Evolutionary conservation across 1,139 yeast species (phyloP).

Genomic region (Saccharomycopsis hybrid): DNA sequence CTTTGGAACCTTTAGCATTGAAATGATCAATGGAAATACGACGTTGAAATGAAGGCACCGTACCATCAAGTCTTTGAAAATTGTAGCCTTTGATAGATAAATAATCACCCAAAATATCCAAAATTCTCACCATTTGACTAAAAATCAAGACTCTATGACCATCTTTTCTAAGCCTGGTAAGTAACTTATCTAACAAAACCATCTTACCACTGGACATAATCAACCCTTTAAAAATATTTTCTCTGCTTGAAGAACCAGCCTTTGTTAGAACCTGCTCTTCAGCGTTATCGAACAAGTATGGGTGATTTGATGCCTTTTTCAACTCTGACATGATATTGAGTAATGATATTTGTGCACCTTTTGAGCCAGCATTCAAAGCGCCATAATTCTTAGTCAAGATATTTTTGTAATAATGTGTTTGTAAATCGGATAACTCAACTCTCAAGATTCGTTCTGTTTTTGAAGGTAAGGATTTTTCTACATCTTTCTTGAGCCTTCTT

Average conservation of each 20-base stretch:
- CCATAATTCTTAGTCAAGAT: slow-evolving; percentile 85
- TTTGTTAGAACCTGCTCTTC: slow-evolving; percentile 74
- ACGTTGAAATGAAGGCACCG: slow-evolving; percentile 90
- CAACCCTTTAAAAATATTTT: slow-evolving; percentile 78
- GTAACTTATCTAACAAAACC: slow-evolving; percentile 87
- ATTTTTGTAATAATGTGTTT: slow-evolving; percentile 91
- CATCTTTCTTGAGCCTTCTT: slow-evolving; percentile 92
- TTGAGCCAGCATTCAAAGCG: slow-evolving; percentile 84
- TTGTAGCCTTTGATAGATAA: slow-evolving; percentile 81
- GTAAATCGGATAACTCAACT: slow-evolving; percentile 91
- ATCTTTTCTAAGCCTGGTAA: slow-evolving; percentile 78
- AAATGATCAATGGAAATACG: slow-evolving; percentile 94
- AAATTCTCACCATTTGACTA: slow-evolving; percentile 95
- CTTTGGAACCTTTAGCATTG: slow-evolving; percentile 89
- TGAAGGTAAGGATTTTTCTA: slow-evolving; percentile 91
- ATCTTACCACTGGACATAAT: slow-evolving; percentile 98
- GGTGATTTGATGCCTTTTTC: slow-evolving; percentile 95
- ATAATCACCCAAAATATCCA: slow-evolving; percentile 93
- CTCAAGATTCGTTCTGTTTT: slow-evolving; percentile 91
- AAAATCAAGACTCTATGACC: slow-evolving; percentile 95
- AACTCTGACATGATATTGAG: slow-evolving; percentile 91
- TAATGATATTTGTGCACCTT: slow-evolving; percentile 76
- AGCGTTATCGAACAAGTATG: slow-evolving; percentile 89
- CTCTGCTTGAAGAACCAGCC: slow-evolving; percentile 65
- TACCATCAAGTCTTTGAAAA: slow-evolving; percentile 94